Base-by-base conservation (phyloP, 2,329 filamentous ascomycete species). In the Colletotrichum neosansevieriae region DNA sequence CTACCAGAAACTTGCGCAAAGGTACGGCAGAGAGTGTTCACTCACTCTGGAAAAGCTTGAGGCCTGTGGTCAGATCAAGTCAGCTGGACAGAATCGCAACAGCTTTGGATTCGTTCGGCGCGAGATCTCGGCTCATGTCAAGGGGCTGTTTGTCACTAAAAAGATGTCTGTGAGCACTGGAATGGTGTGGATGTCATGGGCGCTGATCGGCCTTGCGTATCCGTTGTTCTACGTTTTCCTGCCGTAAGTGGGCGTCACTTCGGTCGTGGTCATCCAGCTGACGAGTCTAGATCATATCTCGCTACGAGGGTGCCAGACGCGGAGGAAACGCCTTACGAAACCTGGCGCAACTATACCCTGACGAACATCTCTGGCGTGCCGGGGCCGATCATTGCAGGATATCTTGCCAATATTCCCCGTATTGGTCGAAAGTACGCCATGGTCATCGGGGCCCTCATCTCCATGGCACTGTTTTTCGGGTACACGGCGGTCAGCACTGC, bases 171-270 rank as follows among this genome's bases (percentile, higher is more conserved):
- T 89, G 2, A 90, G 87, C 0, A 94, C 91, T 0, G 70, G 79
- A 0, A 78, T 93, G 67, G 88, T 93, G 70, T 92, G 89, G 87
- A 74, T 91, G 6, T 90, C 87, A 0, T 94, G 91, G 91, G 83
- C 87, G 0, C 75, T 91, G 2, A 91, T 93, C 38, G 91, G 91
- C 6, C 83, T 94, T 0, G 91, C 89, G 0, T 94, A 93, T 72
- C 91, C 92, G 0, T 81, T 94, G 0, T 94, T 92, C 77, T 91
- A 92, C 71, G 91, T 93, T 60, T 94, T 94, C 76, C 79, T 94
- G 2, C 88, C 88, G 81, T 85, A 76, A 71, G 80, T 77, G 5
- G 1, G 12, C 40, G 6, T 50, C 3, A 21, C 42, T 32, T 32
- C 4, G 0, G 19, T 7, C 1, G n/a, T 10, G 44, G 6, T 6